Percentiles rank a stretch among this genome's conserved stretches.
Evolutionary conservation across 352 stramenopile species (phyloP).

Genomic region (Pythium apleroticum): DNA sequence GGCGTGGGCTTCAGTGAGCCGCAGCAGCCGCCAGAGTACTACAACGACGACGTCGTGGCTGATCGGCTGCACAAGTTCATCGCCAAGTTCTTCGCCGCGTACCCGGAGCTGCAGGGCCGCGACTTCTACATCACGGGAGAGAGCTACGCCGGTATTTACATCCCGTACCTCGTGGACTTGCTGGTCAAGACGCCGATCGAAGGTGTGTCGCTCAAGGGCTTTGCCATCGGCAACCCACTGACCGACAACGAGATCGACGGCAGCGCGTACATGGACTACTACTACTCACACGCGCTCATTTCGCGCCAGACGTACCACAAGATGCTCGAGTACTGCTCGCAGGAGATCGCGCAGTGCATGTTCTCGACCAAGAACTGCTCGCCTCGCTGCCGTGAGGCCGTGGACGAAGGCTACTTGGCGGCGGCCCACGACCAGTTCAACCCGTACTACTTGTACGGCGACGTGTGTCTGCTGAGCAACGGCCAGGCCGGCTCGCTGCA

Average conservation of each 20-base stretch:
- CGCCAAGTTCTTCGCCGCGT: conserved; percentile 70
- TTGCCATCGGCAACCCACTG: conserved; percentile 75
- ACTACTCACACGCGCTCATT: conserved; percentile 78
- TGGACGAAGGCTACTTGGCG: conserved; percentile 40
- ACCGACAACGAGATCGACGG: conserved; percentile 69
- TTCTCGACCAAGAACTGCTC: conserved; percentile 56
- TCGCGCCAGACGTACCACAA: conserved; percentile 57
- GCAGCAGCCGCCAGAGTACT: conserved; percentile 53
- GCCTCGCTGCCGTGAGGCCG: conserved; percentile 40
- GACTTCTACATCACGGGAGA: conserved; percentile 87
- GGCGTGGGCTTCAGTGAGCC: conserved; percentile 82
- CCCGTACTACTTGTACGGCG: conserved; percentile 73
- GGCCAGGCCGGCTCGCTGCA: conserved; percentile 43
- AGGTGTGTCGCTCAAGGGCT: conserved; percentile 54
- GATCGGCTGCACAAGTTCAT: conserved; percentile 64
- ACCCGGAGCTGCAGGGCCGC: conserved; percentile 60
- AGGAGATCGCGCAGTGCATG: conserved; percentile 60
- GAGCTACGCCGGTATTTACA: conserved; percentile 89
- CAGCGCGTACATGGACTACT: conserved; percentile 73
- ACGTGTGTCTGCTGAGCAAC: conserved; percentile 62
- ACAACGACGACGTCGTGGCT: conserved; percentile 54
- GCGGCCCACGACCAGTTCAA: conserved; percentile 53
- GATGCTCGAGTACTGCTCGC: conserved; percentile 47
- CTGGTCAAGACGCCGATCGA: conserved; percentile 53
- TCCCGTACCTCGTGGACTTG: conserved; percentile 72